Base-by-base conservation (phyloP, 2,329 filamentous ascomycete genomes). In the Fusarium sp. region DNA sequence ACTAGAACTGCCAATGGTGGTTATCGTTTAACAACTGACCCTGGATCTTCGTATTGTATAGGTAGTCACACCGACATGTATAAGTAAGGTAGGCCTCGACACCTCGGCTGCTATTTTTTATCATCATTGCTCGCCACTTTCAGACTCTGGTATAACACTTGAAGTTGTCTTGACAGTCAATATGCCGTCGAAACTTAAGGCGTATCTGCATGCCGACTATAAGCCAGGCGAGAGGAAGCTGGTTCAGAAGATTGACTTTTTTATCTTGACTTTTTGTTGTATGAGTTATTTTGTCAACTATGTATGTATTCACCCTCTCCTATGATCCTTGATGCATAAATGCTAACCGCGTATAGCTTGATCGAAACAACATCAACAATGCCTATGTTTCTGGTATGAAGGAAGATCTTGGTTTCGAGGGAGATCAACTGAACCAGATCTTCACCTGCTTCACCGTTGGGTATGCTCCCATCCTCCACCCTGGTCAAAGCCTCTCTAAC, bases 251-350 rank as follows among this genome's bases (percentile, higher is more conserved):
- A 86, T 89, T 47, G 88, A 90, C 74, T 89, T 89, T 71, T 90
- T 89, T 77, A 89, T 90, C 69, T 76, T 90, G 43, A 88, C 85
- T 0, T 90, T 90, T 72, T 90, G 88, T 76, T 90, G 88, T 72
- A 73, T 90, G 49, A 84, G 82, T 68, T 88, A 87, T 71, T 84
- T 87, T 57, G 79, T 84, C 69, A 86, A 86, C 71, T 86, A 86
- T 66, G 84, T 85, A 70, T 35, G 83, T 66, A n/a, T n/a, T n/a
- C n/a, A n/a, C n/a, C n/a, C n/a, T 13, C 26, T 12, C 4, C 8
- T 15, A 33, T 12, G 2, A 13, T 15, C 10, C 0, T 6, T 9
- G 9, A 6, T n/a, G 4, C 10, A 23, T 8, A 16, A 13, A 24
- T 47, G 13, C 50, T 44, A 3, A 48, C 18, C 10, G 6, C 33